Evolutionary conservation across 2,329 filamentous ascomycete species (phyloP), one percentile per base, ranked within the genome.

Genomic region (Exophiala calicioides): DNA sequence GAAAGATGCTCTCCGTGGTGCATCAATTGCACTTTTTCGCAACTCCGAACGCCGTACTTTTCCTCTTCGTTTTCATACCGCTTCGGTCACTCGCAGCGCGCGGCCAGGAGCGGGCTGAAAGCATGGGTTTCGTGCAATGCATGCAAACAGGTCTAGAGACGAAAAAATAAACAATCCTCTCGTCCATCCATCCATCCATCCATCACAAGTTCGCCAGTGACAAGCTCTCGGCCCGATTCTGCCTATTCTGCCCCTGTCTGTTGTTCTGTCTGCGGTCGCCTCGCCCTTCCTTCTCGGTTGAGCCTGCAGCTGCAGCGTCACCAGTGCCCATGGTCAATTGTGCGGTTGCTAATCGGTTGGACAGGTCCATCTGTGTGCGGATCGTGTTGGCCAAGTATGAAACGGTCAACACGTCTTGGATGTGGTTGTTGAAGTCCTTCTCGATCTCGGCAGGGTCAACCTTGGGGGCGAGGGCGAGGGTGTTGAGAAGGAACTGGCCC

Each of bases 351-450:
- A 98, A 77, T 56, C 91, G 83, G 79, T 97, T 95, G 57, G 90
- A 95, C 50, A 98, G 83, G 65, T 97, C 93, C 75, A 98, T 96
- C 77, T 98, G 93, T 60, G 91, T 97, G 70, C 91, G 89, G 73
- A 97, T 95, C 58, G 90, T 96, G 79, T 97, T 98, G 68, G 93
- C 90, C 57, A 98, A 81, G 77, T 98, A 98, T 59, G 90, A 95
- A 62, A 98, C 90, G 70, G 97, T 90, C 58, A 98, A 84, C 52
- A 98, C 90, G 69, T 98, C 93, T 76, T 98, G 93, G 71, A 98
- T 90, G 76, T 98, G 93, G 78, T 95, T 95, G 82, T 98, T 98
- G 82, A 98, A 98, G 77, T 97, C 90, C 67, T 86, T 81, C 79
- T 98, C 93, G 65, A 98, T 90, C 68, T 94, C 86, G 53, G 83